phyloP scores from a whole-genome alignment of 208 protist species.

The Wallacemonas rigidus region DNA sequence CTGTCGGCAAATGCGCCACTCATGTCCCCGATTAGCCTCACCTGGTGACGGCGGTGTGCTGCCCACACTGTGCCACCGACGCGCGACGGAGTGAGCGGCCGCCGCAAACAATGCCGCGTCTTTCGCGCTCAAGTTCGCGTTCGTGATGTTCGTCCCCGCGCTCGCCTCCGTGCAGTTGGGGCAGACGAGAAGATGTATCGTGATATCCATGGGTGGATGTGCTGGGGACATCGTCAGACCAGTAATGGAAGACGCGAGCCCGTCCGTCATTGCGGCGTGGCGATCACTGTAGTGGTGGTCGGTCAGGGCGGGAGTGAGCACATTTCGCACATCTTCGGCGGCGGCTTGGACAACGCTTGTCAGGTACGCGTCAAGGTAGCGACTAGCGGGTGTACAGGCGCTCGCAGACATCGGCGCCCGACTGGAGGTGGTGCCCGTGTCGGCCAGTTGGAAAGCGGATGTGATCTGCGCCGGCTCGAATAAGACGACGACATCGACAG shows the following conservation, averaged over 20 bases:
- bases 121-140: slow-evolving; percentile 11
- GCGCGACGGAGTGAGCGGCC: slow-evolving; percentile 1
- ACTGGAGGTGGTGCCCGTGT: neutral
- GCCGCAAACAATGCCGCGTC: slow-evolving; percentile 10
- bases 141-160: slow-evolving; percentile 14
- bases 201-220: neutral
- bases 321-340: neutral
- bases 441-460: neutral
- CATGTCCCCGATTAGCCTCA: too few relatives aligned
- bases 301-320: neutral
- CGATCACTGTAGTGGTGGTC: neutral
- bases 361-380: slow-evolving; percentile 6
- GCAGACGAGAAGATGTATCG: slow-evolving; percentile 4
- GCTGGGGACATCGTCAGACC: neutral
- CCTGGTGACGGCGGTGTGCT: too few relatives aligned
- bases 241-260: too few relatives aligned
- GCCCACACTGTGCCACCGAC: neutral
- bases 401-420: neutral
- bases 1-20: neutral
- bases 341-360: neutral
- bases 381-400: slow-evolving; percentile 7
- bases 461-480: slow-evolving; percentile 12
- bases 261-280: too few relatives aligned
- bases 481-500: slow-evolving; percentile 8
- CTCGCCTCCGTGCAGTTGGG: slow-evolving; percentile 14